Evolutionary conservation across 1,284 basidiomycete genomes (phyloP), one percentile per base, ranked within the genome.

Genomic region (Puccinia hordei): DNA sequence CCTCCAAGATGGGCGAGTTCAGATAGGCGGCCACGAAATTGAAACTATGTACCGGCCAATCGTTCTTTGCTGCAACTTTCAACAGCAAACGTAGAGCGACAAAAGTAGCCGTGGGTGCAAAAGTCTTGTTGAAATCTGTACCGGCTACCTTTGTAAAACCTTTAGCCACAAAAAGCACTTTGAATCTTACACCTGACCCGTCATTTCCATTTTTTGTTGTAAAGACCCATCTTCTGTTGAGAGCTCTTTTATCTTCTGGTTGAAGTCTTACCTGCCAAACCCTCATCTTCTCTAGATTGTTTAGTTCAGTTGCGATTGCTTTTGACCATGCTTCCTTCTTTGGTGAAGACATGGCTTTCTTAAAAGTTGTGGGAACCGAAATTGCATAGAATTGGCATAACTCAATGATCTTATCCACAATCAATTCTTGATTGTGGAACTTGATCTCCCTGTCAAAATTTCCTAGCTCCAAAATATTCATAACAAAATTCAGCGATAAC

Each of bases 111-210:
- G 38, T 41, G 6, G 38, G 38, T 12, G 38, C 38, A 12, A 41
- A 41, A 12, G 38, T 41, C 6, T 4, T 12, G 12, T 41, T 41
- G 38, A 41, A 41, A 41, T 41, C 38, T 12, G 4, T 12, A 6
- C 69, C n/a, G 44, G 51, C 22, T 24, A 53, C 33, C 35, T 74
- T 55, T 12, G 59, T 74, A 51, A 57, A 74, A 15, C 73, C 73
- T 17, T 61, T 57, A 17, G 69, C 69, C 2, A 72, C 41, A 53
- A 33, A 53, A 13, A 24, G 5, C 6, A n/a, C 69, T 33, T 72
- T 72, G 30, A 53, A 72, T 0, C 15, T 19, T 2, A 3, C 15
- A 8, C 19, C 19, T 1, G 17, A 19, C 4, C 69, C 33, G 13
- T 51, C 51, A 1, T 24, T 8, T 53, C 53, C n/a, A 1, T 3